Conservation (phyloP, 495 filamentous ascomycete genomes). For the Neurospora tetraspora region DNA sequence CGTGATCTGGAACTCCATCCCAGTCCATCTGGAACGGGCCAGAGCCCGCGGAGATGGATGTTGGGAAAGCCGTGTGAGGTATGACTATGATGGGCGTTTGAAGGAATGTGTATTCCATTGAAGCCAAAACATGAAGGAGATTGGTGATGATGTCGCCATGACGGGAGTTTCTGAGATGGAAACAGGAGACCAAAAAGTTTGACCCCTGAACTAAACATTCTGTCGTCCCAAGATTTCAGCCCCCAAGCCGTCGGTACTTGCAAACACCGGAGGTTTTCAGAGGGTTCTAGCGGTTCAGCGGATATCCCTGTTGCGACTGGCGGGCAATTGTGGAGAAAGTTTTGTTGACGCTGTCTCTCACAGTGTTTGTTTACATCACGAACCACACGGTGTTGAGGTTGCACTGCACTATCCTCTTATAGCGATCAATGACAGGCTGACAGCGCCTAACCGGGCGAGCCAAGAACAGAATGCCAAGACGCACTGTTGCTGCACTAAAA, state of each 20-base stretch:
- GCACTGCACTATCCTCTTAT: not conserved
- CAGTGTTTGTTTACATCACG: not conserved
- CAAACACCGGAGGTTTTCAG: not conserved
- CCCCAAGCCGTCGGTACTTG: not conserved
- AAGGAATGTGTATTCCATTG: not conserved
- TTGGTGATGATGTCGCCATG: not conserved
- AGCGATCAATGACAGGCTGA: not conserved
- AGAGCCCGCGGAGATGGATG: not conserved
- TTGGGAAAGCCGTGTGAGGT: not conserved
- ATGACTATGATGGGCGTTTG: not conserved
- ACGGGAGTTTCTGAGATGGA: not conserved
- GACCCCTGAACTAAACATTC: no score
- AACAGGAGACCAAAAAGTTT: not conserved
- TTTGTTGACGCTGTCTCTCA: not conserved
- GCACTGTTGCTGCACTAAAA: not conserved
- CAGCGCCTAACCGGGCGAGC: not conserved
- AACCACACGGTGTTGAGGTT: not conserved
- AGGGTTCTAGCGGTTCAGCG: not conserved
- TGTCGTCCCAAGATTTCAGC: not conserved
- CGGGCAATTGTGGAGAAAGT: not conserved
- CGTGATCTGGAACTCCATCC: not conserved
- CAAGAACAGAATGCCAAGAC: not conserved
- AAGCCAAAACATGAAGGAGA: not conserved
- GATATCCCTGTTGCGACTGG: not conserved
- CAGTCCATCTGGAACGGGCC: not conserved